Evolutionary conservation across 352 stramenopile genomes (phyloP).

Genomic region (Phytophthora pistaciae): DNA sequence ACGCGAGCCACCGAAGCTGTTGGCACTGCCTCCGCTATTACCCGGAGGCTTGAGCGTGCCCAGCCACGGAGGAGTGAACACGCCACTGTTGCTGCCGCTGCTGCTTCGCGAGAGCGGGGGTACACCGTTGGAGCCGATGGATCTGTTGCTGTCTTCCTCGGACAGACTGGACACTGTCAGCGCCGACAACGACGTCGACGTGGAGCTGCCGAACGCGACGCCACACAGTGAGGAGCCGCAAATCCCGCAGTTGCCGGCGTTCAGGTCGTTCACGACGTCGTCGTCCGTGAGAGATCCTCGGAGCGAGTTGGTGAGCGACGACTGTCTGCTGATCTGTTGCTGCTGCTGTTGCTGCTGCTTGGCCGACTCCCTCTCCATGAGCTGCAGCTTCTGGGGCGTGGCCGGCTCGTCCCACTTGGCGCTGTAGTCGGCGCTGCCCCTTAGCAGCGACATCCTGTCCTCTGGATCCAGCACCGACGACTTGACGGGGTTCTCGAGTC

Average conservation of each 20-base stretch:
- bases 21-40: slow-evolving; percentile 11
- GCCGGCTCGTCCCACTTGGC: slow-evolving; percentile 23
- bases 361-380: slow-evolving; percentile 8
- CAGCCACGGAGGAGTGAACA: slow-evolving; percentile 30
- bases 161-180: slow-evolving; percentile 24
- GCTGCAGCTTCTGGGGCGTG: slow-evolving; percentile 15
- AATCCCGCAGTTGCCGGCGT: slow-evolving; percentile 38
- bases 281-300: slow-evolving; percentile 38
- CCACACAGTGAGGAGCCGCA: slow-evolving; percentile 58
- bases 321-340: slow-evolving; percentile 11
- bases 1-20: slow-evolving; percentile 16
- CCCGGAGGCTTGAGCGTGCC: slow-evolving; percentile 16
- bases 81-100: slow-evolving; percentile 17
- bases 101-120: slow-evolving; percentile 22
- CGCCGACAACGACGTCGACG: slow-evolving; percentile 21
- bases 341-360: slow-evolving; percentile 10
- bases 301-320: slow-evolving; percentile 32
- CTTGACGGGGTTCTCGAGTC: slow-evolving; percentile 39
- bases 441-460: slow-evolving; percentile 7
- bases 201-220: slow-evolving; percentile 47
- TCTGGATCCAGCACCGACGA: slow-evolving; percentile 11
- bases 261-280: slow-evolving; percentile 32
- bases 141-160: slow-evolving; percentile 41
- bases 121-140: neutral
- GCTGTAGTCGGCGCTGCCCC: slow-evolving; percentile 11